phyloP scores from a whole-genome alignment of 257 asterid genomes.

The Jasminum sambac region DNA sequence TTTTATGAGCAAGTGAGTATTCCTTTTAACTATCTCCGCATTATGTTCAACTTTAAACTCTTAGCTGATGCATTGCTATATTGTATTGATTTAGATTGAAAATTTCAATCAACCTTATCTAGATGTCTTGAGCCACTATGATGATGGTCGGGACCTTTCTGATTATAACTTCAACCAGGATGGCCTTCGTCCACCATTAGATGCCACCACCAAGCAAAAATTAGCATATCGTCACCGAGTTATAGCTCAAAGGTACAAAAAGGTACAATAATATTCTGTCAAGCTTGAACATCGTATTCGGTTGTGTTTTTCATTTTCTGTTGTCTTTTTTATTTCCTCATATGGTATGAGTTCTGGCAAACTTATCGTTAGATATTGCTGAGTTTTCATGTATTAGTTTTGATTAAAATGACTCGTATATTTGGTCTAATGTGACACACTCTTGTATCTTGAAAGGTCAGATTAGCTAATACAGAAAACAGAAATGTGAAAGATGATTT shows the following conservation, averaged over 20 bases:
- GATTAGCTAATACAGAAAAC: not conserved
- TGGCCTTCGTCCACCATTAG: slow-evolving; percentile 59
- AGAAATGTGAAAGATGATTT: not conserved
- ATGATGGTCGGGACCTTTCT: slow-evolving; percentile 74
- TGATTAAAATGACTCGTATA: too few species aligned
- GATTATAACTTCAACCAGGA: slow-evolving; percentile 68
- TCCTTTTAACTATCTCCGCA: not conserved
- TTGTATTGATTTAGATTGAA: slow-evolving; percentile 56
- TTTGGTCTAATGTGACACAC: slow-evolving; percentile 8
- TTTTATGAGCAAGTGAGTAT: slow-evolving; percentile 74
- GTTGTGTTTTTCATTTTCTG: slow-evolving; percentile 1
- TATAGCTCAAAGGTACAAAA: slow-evolving; percentile 67
- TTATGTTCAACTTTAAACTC: slow-evolving; percentile 15
- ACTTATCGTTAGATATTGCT: slow-evolving; percentile 1
- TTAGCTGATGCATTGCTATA: slow-evolving; percentile 20
- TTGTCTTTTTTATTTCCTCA: not conserved
- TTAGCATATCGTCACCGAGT: slow-evolving; percentile 77
- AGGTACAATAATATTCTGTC: slow-evolving; percentile 44
- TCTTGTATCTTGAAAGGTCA: slow-evolving; percentile 1
- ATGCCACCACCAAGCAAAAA: slow-evolving; percentile 62
- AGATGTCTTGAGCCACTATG: slow-evolving; percentile 58
- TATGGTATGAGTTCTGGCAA: not conserved
- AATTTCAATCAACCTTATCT: slow-evolving; percentile 78
- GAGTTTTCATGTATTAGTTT: not conserved
- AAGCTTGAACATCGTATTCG: not conserved